Evolutionary conservation across 2,329 filamentous ascomycete genomes (phyloP).

Genomic region (Exophiala oligosperma): DNA sequence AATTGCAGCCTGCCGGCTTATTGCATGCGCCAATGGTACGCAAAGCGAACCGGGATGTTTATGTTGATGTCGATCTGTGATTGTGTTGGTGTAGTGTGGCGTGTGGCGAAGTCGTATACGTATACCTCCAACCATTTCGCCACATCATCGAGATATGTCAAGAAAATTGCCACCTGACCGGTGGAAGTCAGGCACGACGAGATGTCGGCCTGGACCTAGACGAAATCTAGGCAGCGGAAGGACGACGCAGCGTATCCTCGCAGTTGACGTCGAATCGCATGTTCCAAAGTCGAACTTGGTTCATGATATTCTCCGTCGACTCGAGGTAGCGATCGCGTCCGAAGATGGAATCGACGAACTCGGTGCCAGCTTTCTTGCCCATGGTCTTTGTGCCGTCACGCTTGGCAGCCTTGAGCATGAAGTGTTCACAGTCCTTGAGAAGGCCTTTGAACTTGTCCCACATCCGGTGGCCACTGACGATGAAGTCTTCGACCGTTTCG

Average conservation of each 20-base stretch:
- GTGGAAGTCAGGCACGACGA: no score
- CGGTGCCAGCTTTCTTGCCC: conserved; percentile 86
- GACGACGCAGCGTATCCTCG: conserved; percentile 74
- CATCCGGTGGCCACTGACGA: conserved; percentile 82
- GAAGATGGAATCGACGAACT: conserved; percentile 96
- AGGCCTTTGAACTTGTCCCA: conserved; percentile 82
- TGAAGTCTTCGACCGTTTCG: conserved; percentile 86
- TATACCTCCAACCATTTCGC: no score
- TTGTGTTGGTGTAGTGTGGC: conserved; percentile 1
- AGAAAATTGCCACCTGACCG: neutral
- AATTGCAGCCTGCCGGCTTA: no score
- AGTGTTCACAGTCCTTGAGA: conserved; percentile 87
- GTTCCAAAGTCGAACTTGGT: conserved; percentile 82
- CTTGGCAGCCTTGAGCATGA: conserved; percentile 90
- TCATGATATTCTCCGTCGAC: conserved; percentile 91
- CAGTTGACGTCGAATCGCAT: conserved; percentile 95
- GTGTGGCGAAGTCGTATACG: conserved; percentile 13
- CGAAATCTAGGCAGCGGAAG: conserved; percentile 35
- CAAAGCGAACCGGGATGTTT: neutral
- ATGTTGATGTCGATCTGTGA: conserved; percentile 2
- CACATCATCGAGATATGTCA: neutral
- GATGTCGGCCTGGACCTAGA: no score
- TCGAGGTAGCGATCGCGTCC: conserved; percentile 86
- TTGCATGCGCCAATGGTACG: no score
- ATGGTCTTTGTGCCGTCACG: conserved; percentile 69